Evolutionary conservation across 768 basidiomycete species (phyloP).

Genomic region (Calocera viscosa): DNA sequence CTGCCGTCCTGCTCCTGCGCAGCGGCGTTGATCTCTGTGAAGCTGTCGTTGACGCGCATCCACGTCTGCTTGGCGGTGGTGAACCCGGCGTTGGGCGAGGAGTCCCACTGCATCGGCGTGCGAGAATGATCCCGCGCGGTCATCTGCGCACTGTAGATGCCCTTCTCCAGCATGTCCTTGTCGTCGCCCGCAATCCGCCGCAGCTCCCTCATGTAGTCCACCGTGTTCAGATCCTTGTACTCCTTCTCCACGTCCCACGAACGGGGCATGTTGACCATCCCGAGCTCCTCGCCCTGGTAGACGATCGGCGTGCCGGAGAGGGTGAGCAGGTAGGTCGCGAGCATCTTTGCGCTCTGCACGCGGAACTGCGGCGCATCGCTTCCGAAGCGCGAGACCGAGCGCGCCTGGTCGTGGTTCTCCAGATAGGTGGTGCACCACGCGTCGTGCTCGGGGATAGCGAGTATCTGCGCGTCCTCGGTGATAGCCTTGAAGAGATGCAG

Average conservation of each 20-base stretch:
- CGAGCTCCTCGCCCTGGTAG: constrained; percentile 60
- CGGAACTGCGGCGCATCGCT: constrained; percentile 48
- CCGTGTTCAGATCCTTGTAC: constrained; percentile 56
- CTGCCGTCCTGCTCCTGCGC: constrained; percentile 36
- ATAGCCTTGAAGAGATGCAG: constrained; percentile 40
- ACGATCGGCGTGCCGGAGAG: constrained; percentile 57
- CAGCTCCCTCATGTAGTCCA: constrained; percentile 46
- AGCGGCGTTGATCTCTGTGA: constrained; percentile 42
- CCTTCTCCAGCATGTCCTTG: constrained; percentile 42
- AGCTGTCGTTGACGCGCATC: constrained; percentile 67
- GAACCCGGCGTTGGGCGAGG: constrained; percentile 46
- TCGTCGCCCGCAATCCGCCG: constrained; percentile 18
- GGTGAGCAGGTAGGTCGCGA: constrained; percentile 48
- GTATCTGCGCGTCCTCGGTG: constrained; percentile 43
- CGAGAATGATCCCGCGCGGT: constrained; percentile 63
- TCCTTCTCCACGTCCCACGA: constrained; percentile 52
- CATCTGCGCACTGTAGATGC: constrained; percentile 44
- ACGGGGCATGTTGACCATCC: constrained; percentile 48
- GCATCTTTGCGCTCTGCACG: constrained; percentile 46
- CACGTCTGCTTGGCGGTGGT: constrained; percentile 47
- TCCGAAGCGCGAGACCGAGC: constrained; percentile 55
- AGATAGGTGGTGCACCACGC: constrained; percentile 60
- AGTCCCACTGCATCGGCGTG: constrained; percentile 62
- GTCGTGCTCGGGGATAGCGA: constrained; percentile 39
- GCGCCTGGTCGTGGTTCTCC: constrained; percentile 58